Evolutionary conservation across 768 basidiomycete genomes (phyloP).

Genomic region (Tremella fuciformis): DNA sequence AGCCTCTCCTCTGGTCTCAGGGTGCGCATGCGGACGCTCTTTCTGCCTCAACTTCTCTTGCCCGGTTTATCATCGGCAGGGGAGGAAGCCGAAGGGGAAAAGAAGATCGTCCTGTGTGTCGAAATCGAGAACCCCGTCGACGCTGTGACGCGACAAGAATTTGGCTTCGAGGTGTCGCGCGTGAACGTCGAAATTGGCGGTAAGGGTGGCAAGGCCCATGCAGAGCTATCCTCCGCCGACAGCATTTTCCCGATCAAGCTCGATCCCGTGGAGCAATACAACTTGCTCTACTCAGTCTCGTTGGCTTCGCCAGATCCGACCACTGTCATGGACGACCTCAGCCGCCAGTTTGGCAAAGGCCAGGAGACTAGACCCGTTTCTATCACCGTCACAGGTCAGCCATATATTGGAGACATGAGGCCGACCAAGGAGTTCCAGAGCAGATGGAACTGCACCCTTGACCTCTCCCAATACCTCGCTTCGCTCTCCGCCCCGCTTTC

Average conservation of each 20-base stretch:
- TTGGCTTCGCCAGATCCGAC: constrained; percentile 54
- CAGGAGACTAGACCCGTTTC: constrained; percentile 73
- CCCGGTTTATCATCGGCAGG: constrained; percentile 52
- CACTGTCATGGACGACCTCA: constrained; percentile 18
- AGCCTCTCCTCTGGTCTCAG: constrained; percentile 76
- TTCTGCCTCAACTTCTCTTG: constrained; percentile 77
- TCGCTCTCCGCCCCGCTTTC: constrained; percentile 16
- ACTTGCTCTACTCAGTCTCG: constrained; percentile 83
- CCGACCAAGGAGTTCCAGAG: constrained; percentile 77
- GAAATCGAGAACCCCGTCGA: constrained; percentile 73
- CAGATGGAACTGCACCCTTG: constrained; percentile 84
- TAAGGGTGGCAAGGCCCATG: constrained; percentile 53
- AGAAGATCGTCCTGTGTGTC: constrained; percentile 82
- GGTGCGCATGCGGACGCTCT: constrained; percentile 90
- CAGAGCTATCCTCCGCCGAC: constrained; percentile 31
- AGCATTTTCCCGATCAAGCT: constrained; percentile 68
- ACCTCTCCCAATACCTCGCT: constrained; percentile 58
- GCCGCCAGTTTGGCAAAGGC: constrained; percentile 52
- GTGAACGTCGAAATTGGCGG: constrained; percentile 75
- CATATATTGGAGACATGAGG: constrained; percentile 52
- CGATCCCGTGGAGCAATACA: constrained; percentile 74
- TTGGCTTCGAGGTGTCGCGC: constrained; percentile 70
- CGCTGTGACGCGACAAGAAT: constrained; percentile 57
- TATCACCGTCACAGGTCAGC: constrained; percentile 74
- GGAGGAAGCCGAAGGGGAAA: constrained; percentile 66